Conservation (phyloP, 331 rosid genomes). For the Pyracantha coccinea region DNA sequence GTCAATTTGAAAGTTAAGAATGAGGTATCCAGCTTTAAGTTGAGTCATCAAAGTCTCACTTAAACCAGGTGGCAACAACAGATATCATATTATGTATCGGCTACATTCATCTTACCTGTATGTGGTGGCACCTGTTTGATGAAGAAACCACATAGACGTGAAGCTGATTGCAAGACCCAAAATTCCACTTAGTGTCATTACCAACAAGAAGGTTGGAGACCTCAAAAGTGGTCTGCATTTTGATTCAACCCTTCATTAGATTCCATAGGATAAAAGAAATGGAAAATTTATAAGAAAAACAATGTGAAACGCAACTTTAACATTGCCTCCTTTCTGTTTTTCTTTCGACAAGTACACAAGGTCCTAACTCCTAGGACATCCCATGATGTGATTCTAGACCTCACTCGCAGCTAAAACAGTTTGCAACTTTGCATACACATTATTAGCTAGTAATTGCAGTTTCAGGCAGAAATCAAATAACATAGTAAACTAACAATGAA, state of each 20-base stretch:
- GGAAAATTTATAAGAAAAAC: neutral
- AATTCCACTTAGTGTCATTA: constrained; percentile 82
- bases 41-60: neutral
- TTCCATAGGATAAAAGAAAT: neutral
- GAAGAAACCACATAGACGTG: constrained; percentile 99
- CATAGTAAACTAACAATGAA: neutral
- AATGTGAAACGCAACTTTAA: neutral
- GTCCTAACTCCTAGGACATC: neutral
- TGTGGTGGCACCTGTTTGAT: constrained; percentile 96
- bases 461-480: neutral
- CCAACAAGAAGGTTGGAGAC: constrained; percentile 84
- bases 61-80: neutral
- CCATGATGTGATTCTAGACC: neutral
- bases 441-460: neutral
- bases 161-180: constrained; percentile 97
- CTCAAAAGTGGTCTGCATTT: constrained; percentile 87
- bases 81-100: neutral
- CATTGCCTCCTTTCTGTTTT: neutral
- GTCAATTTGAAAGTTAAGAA: neutral
- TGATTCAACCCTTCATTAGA: constrained; percentile 9
- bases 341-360: neutral
- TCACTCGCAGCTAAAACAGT: neutral
- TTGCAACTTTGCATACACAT: neutral
- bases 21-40: neutral
- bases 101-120: constrained; percentile 56